phyloP scores from a whole-genome alignment of 495 filamentous ascomycete genomes.

The Lophiotrema nucula region DNA sequence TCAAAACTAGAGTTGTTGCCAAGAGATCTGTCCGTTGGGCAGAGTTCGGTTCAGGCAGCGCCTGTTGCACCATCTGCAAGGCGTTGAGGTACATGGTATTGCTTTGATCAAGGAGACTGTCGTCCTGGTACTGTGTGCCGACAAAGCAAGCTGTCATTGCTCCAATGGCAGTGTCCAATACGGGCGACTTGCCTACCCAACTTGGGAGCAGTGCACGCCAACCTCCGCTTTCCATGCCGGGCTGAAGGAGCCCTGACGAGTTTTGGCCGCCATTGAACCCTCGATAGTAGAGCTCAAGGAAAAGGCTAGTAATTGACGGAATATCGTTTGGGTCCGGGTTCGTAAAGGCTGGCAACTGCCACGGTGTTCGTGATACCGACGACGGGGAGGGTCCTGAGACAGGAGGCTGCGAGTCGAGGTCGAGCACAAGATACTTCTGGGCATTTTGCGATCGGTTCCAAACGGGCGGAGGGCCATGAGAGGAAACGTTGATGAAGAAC shows the following conservation, averaged over 20 bases:
- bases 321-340: slow-evolving; percentile 18
- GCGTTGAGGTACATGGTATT: slow-evolving; percentile 15
- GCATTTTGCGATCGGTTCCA: slow-evolving; percentile 25
- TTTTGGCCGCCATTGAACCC: neutral
- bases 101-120: slow-evolving; percentile 8
- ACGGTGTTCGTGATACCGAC: neutral
- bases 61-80: slow-evolving; percentile 18
- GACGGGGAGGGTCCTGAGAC: neutral
- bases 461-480: slow-evolving; percentile 10
- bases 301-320: slow-evolving; percentile 9
- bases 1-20: slow-evolving; percentile 23
- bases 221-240: slow-evolving; percentile 11
- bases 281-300: slow-evolving; percentile 24
- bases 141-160: slow-evolving; percentile 17
- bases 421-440: slow-evolving; percentile 27
- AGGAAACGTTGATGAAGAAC: slow-evolving; percentile 29
- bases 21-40: slow-evolving; percentile 7
- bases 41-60: slow-evolving; percentile 1
- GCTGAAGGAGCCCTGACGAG: neutral
- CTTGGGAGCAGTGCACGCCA: slow-evolving; percentile 16
- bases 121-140: slow-evolving; percentile 20
- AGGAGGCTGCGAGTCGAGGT: slow-evolving; percentile 13
- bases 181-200: slow-evolving; percentile 15
- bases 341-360: neutral
- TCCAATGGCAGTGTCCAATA: slow-evolving; percentile 26